These are phyloP conservation scores for Linnemannia hyalina DNA, from an alignment of 192 early-diverging fungal genomes.

Conservation along the genomic window DNA sequence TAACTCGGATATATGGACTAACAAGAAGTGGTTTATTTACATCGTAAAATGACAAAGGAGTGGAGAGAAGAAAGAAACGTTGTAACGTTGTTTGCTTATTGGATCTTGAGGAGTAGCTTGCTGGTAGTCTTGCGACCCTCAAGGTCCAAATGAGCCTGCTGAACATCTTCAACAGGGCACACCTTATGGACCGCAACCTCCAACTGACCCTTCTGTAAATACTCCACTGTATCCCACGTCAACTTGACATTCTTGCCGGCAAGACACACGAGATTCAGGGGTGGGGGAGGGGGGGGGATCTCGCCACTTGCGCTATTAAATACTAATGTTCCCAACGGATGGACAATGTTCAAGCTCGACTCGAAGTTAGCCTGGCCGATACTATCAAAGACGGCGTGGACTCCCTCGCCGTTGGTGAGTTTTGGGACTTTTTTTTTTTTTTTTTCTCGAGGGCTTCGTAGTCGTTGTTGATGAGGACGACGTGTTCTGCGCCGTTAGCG, in stretches of 20 bases:
- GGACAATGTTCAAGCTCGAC: conserved; percentile 68
- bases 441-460: conserved; percentile 68
- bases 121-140: conserved; percentile 76
- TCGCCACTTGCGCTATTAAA: conserved; percentile 91
- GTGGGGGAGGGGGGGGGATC: too few relatives aligned
- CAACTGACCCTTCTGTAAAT: conserved; percentile 69
- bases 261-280: conserved; percentile 65
- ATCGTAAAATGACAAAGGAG: background rate
- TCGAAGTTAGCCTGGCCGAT: conserved; percentile 90
- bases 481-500: conserved; percentile 74
- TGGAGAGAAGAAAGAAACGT: background rate
- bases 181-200: conserved; percentile 76
- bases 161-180: conserved; percentile 79
- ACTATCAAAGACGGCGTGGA: conserved; percentile 86
- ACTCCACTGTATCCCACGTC: conserved; percentile 72
- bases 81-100: too few relatives aligned
- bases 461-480: conserved; percentile 71
- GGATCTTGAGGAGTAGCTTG: conserved; percentile 73
- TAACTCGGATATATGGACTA: too few relatives aligned
- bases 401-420: conserved; percentile 79
- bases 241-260: conserved; percentile 76
- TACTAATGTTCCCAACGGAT: conserved; percentile 75
- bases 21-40: too few relatives aligned
- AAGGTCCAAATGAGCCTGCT: conserved; percentile 81
- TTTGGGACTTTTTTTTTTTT: conserved; percentile 64